A percentile compares a stretch with the other conserved stretches of the same genome.
Evolutionary conservation across 2,329 filamentous ascomycete genomes (phyloP).

Genomic region (Laburnicola sp.): DNA sequence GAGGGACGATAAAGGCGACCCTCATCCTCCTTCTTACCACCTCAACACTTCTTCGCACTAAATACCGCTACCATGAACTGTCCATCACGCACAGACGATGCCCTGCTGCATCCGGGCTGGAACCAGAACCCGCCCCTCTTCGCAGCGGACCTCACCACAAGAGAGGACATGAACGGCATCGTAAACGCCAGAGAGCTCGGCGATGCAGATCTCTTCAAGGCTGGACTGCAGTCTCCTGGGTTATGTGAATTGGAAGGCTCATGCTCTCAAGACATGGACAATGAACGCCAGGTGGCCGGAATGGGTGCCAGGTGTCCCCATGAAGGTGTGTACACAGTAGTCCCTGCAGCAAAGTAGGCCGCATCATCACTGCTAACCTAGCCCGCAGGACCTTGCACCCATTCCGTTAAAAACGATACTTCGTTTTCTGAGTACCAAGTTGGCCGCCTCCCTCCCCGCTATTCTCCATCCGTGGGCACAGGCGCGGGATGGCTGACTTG

Average conservation of each 20-base stretch:
- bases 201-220: constrained; percentile 26
- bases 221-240: constrained; percentile 16
- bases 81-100: constrained; percentile 34
- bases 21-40: too few relatives aligned
- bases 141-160: constrained; percentile 37
- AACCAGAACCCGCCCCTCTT: constrained; percentile 37
- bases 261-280: constrained; percentile 24
- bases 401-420: constrained; percentile 22
- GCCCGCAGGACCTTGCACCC: constrained; percentile 33
- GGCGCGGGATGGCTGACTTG: constrained; percentile 26
- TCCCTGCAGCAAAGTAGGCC: constrained; percentile 18
- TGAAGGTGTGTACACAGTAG: constrained; percentile 17
- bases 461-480: neutral
- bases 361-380: too few relatives aligned
- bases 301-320: constrained; percentile 32
- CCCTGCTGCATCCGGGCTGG: constrained; percentile 32
- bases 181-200: constrained; percentile 29
- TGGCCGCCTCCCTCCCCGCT: constrained; percentile 13
- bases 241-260: constrained; percentile 18
- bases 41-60: too few relatives aligned
- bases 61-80: too few relatives aligned
- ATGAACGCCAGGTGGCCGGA: constrained; percentile 16
- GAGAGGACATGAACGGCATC: constrained; percentile 36
- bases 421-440: constrained; percentile 21
- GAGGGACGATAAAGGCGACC: too few relatives aligned